Evolutionary conservation across 495 filamentous ascomycete species (phyloP).

Genomic region (Hyaloscypha finlandica): DNA sequence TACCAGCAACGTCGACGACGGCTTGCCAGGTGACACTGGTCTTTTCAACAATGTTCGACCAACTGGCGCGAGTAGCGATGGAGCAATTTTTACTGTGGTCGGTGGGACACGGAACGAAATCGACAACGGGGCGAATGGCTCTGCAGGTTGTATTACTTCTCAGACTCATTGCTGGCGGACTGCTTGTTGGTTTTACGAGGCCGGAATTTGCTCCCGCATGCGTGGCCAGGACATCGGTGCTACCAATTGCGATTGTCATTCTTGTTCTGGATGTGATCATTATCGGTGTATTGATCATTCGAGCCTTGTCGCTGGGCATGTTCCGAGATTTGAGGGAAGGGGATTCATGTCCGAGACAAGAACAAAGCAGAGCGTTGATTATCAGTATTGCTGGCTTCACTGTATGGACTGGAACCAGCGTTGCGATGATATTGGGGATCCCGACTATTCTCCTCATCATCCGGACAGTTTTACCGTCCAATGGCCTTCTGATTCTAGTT

Average conservation of each 20-base stretch:
- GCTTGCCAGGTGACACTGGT: slow-evolving; percentile 50
- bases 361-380: slow-evolving; percentile 41
- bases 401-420: slow-evolving; percentile 53
- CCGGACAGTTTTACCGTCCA: slow-evolving; percentile 51
- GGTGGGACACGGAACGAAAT: slow-evolving; percentile 26
- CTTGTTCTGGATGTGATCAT: slow-evolving; percentile 49
- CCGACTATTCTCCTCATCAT: slow-evolving; percentile 38
- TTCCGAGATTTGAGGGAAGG: slow-evolving; percentile 20
- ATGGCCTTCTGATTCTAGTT: slow-evolving; percentile 50
- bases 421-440: slow-evolving; percentile 49
- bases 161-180: slow-evolving; percentile 48
- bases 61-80: slow-evolving; percentile 49
- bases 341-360: slow-evolving; percentile 29
- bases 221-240: slow-evolving; percentile 45
- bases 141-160: slow-evolving; percentile 43
- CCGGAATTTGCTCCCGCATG: slow-evolving; percentile 52
- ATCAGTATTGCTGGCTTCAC: slow-evolving; percentile 44
- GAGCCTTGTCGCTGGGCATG: slow-evolving; percentile 38
- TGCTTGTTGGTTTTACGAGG: slow-evolving; percentile 51
- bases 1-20: slow-evolving; percentile 42
- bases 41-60: slow-evolving; percentile 54
- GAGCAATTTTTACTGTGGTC: slow-evolving; percentile 56
- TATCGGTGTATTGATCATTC: slow-evolving; percentile 40
- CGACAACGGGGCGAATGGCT: slow-evolving; percentile 34
- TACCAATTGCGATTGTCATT: slow-evolving; percentile 45